Conservation (phyloP, 1,284 basidiomycete genomes). For the Fomitiporia mediterranea region DNA sequence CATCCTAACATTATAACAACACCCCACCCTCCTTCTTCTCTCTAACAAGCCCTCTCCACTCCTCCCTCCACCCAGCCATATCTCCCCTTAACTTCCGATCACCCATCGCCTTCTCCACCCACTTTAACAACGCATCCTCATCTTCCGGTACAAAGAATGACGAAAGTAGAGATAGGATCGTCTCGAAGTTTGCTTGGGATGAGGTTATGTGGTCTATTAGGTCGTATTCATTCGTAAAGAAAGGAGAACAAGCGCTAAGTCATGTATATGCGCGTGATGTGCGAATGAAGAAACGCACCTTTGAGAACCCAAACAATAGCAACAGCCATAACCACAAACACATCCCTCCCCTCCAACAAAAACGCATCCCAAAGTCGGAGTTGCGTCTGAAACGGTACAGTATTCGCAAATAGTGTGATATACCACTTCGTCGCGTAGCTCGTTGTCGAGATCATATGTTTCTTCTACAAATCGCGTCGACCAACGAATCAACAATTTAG, state of each 20-base stretch:
- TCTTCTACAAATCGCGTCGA: conserved; percentile 40
- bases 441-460: conserved; percentile 86
- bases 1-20: conserved; percentile 45
- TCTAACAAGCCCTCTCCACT: conserved; percentile 68
- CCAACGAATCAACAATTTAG: neutral
- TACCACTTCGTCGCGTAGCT: conserved; percentile 99
- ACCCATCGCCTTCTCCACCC: conserved; percentile 72
- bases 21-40: conserved; percentile 60
- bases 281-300: conserved; percentile 40
- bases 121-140: conserved; percentile 74
- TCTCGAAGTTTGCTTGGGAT: conserved; percentile 82
- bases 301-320: conserved; percentile 88
- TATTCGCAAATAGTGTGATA: conserved; percentile 94
- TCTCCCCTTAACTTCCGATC: conserved; percentile 65
- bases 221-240: too few species aligned
- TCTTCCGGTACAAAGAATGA: conserved; percentile 90
- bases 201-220: conserved; percentile 70
- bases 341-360: conserved; percentile 85
- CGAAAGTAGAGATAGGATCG: conserved; percentile 80
- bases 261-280: neutral
- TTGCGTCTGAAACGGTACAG: conserved; percentile 94
- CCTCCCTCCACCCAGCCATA: conserved; percentile 66
- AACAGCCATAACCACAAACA: conserved; percentile 80
- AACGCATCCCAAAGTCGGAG: conserved; percentile 94
- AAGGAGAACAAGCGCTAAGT: conserved; percentile 1